Evolutionary conservation across 2,329 filamentous ascomycete species (phyloP).

Genomic region (Teratosphaeriaceae sp.): DNA sequence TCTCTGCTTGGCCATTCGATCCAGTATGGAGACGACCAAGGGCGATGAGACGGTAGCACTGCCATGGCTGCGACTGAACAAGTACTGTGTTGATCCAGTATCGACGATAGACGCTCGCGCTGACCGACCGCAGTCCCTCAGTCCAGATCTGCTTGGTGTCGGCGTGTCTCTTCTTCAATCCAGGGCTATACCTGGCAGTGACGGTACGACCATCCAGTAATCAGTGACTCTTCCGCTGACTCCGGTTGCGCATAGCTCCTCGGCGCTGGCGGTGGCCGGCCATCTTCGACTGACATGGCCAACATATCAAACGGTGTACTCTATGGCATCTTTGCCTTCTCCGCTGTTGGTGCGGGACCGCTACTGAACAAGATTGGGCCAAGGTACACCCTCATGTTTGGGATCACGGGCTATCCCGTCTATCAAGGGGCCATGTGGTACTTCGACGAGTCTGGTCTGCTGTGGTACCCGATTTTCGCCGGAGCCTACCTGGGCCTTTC

Average conservation of each 20-base stretch:
- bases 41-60: background rate
- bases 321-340: conserved; percentile 4
- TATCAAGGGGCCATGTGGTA: conserved; percentile 45
- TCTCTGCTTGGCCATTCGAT: no score
- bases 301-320: conserved; percentile 1
- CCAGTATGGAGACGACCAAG: background rate
- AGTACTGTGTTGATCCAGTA: background rate
- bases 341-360: conserved; percentile 2
- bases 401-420: conserved; percentile 33
- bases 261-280: conserved; percentile 2
- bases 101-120: background rate
- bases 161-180: conserved; percentile 3
- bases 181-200: conserved; percentile 1
- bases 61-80: conserved; percentile 2
- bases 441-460: conserved; percentile 45
- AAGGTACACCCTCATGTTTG: conserved; percentile 1
- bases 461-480: conserved; percentile 43
- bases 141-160: conserved; percentile 3
- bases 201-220: background rate
- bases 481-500: conserved; percentile 45
- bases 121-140: background rate
- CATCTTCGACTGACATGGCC: conserved; percentile 2
- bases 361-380: conserved; percentile 5
- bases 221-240: background rate
- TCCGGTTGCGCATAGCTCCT: background rate